These are phyloP conservation scores for Dendrobium nobile DNA, from an alignment of 106 monocot genomes.

Conservation along the genomic window DNA sequence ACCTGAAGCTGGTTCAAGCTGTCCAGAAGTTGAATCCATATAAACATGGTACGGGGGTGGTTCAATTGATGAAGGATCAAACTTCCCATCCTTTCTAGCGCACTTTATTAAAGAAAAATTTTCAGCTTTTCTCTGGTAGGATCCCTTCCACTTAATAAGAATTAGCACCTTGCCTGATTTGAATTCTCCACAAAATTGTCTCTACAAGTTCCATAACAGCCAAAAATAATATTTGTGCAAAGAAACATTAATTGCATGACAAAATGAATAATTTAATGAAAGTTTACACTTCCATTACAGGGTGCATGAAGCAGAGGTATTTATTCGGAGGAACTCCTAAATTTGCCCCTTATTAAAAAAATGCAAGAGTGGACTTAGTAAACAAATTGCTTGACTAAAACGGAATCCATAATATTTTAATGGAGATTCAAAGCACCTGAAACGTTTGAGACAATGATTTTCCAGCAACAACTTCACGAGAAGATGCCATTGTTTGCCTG, in stretches of 20 bases:
- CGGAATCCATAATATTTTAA: not conserved
- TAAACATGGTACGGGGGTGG: slow-evolving; percentile 69
- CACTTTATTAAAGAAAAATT: slow-evolving; percentile 29
- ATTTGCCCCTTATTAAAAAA: not conserved
- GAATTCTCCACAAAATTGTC: not conserved
- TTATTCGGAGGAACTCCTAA: not conserved
- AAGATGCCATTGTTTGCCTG: not conserved
- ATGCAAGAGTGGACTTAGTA: too few species aligned
- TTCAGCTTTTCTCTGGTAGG: slow-evolving; percentile 2
- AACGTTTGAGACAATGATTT: not conserved
- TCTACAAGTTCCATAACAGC: not conserved
- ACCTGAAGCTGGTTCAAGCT: slow-evolving; percentile 90
- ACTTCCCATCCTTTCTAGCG: slow-evolving; percentile 36
- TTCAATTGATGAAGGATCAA: slow-evolving; percentile 72
- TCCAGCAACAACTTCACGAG: not conserved
- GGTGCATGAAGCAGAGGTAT: not conserved
- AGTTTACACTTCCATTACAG: not conserved
- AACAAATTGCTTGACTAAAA: not conserved
- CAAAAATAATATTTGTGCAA: not conserved
- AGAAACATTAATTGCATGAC: not conserved
- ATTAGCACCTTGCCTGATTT: not conserved
- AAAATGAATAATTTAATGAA: not conserved
- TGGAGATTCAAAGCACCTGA: not conserved
- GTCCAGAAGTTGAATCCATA: slow-evolving; percentile 82
- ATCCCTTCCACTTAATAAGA: slow-evolving; percentile 3